These are phyloP conservation scores for Penicillium sp. DNA, from an alignment of 2,329 filamentous ascomycete species.

Conservation along the genomic window DNA sequence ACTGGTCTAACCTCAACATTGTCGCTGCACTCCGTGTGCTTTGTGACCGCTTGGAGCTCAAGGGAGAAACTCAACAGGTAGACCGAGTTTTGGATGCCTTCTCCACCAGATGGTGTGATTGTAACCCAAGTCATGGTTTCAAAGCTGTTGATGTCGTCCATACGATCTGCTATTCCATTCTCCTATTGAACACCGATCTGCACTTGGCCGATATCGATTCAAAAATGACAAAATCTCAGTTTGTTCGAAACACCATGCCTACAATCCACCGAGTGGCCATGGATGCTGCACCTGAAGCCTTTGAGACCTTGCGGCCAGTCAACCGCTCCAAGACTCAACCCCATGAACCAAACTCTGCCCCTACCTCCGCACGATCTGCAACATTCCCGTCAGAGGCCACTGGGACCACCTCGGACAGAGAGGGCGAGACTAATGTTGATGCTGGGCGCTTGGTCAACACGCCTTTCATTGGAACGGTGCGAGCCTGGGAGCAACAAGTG, in stretches of 20 bases:
- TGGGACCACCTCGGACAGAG: conserved; percentile 16
- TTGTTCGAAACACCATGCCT: conserved; percentile 92
- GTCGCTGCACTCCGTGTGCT: conserved; percentile 73
- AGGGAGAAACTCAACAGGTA: conserved; percentile 93
- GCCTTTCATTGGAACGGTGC: conserved; percentile 69
- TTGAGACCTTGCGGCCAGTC: conserved; percentile 52
- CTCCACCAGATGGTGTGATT: conserved; percentile 85
- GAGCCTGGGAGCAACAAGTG: conserved; percentile 82
- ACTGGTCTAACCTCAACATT: conserved; percentile 78
- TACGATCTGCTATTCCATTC: conserved; percentile 92
- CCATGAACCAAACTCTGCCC: conserved; percentile 16
- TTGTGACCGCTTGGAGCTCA: conserved; percentile 75
- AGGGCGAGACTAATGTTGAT: conserved; percentile 29
- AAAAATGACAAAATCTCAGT: conserved; percentile 93
- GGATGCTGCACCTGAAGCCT: conserved; percentile 66
- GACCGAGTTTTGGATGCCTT: conserved; percentile 90
- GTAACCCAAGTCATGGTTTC: conserved; percentile 90
- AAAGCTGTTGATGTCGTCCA: conserved; percentile 89
- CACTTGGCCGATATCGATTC: conserved; percentile 92
- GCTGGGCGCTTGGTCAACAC: conserved; percentile 70
- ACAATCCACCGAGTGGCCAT: conserved; percentile 74
- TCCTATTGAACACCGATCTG: conserved; percentile 92
- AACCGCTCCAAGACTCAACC: conserved; percentile 43
- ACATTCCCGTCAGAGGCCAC: conserved; percentile 19
- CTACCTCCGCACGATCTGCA: conserved; percentile 20